A percentile compares a stretch with the other conserved stretches of the same genome.
phyloP scores from a whole-genome alignment of 306 rosid genomes.

The Erythrophleum fordii region DNA sequence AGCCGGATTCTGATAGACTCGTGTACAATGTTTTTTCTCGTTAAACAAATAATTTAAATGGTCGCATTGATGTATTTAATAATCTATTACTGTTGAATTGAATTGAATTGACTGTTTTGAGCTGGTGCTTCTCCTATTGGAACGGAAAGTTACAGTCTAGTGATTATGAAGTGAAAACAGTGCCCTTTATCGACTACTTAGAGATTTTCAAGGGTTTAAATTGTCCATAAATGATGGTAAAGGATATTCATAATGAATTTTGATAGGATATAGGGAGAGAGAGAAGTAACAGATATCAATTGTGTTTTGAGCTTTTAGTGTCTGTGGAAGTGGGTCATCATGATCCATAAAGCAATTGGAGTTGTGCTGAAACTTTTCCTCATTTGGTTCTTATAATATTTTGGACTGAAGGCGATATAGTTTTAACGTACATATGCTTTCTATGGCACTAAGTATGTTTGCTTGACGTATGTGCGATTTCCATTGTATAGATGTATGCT shows the following conservation, averaged over 20 bases:
- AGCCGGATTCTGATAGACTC: too few relatives aligned
- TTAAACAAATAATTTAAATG: neutral
- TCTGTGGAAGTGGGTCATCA: constrained; percentile 11
- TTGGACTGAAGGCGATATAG: neutral
- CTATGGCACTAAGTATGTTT: neutral
- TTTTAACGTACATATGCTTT: constrained; percentile 7
- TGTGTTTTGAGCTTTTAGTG: neutral
- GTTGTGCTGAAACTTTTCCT: neutral
- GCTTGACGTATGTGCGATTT: neutral
- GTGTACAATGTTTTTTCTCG: neutral
- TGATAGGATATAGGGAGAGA: neutral
- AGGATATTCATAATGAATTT: neutral
- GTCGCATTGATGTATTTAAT: neutral
- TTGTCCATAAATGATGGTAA: neutral
- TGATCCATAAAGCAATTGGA: constrained; percentile 2
- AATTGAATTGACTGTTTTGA: neutral
- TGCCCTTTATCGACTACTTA: neutral
- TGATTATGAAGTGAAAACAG: neutral
- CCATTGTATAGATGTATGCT: constrained; percentile 20
- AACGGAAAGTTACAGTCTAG: neutral
- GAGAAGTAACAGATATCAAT: too few relatives aligned
- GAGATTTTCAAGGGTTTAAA: constrained; percentile 11
- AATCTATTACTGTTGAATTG: neutral
- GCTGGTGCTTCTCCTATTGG: neutral
- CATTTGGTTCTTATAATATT: neutral